Base-by-base conservation (phyloP, 1,284 basidiomycete species). In the Moesziomyces aphidis region DNA sequence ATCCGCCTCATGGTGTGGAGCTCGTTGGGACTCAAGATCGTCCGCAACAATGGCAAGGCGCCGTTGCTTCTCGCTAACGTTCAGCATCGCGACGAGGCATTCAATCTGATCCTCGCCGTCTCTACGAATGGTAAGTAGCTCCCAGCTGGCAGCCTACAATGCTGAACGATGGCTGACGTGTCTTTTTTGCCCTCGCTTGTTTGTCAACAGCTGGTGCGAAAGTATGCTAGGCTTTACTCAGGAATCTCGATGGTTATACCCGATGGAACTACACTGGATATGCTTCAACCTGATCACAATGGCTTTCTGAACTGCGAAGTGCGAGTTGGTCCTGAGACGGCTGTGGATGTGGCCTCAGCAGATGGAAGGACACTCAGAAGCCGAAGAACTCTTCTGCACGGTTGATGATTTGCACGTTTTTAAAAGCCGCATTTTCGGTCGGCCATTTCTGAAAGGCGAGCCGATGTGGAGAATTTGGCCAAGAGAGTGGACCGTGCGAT, bases 71-170 rank as follows among this genome's bases (percentile, higher is more conserved):
- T 84, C 34, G 64, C 77, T 9, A 84, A 84, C 42, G 55, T 84
- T 67, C 52, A 72, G 42, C 74, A 81, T 42, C 66, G 82, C n/a
- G 81, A 84, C 51, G 80, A 84, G 44, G 78, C 79, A 0, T 84
- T 84, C 55, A 84, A 84, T 34, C 60, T 84, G 43, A 67, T 83
- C 11, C 51, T 83, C 6, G 79, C 82, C 11, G 71, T 82, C 0
- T 76, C 78, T 4, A 72, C 78, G 3, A 71, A 79, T 50, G 55
- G 47, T 59, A 21, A 50, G 56, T 61, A 39, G 28, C n/a, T n/a
- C 24, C 3, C 22, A 21, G 22, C 10, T 21, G n/a, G 8, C n/a
- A 24, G 21, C 19, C 21, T 15, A 15, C 22, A 4, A 10, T n/a
- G 15, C 10, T 45, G 22, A 22, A 23, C 8, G 7, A 34, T 48